Base-by-base conservation (phyloP, 371 early-diverging fungal species). In the Mucor piriformis region DNA sequence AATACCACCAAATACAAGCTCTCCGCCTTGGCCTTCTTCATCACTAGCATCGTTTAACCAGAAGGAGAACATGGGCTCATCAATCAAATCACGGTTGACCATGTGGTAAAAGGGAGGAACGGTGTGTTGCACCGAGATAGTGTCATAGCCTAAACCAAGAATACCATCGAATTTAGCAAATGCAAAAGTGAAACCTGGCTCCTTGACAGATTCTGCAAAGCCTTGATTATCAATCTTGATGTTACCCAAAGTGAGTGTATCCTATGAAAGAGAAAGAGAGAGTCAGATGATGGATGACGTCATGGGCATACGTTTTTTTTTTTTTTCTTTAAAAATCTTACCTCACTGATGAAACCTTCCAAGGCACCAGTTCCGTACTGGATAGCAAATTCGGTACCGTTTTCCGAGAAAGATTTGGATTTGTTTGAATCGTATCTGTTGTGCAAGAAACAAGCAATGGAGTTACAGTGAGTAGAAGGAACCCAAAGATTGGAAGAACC, bases 401-500 rank as follows among this genome's bases (percentile, higher is more conserved):
- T 96, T 25, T 80, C 70, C 50, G 71, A 73, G 79, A 81, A 94
- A 0, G 94, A 81, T 7, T 69, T 66, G 12, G 92, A 91, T 66
- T 84, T 66, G 40, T 61, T 60, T 42, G 92, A 83, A 69, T 95
- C 92, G 73, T 83, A 97, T 20, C 90, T 83, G 20, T 77, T 61
- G 69, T 96, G 96, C 57, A 96, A 77, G 83, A 88, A 94, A 65
- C 98, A 97, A 6, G 97, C 93, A 63, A 97, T 92, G 2, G 93
- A 91, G 29, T 71, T 77, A 82, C 97, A 96, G 47, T 88, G 88
- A 4, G 89, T 89, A 16, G 93, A 93, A 4, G 97, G 97, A 13
- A 97, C 95, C 97, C 96, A 95, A 29, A 95, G 79, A 68, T 95
- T 95, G 33, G 91, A 88, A 21, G 94, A 93, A 20, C 95, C 97